Conservation (phyloP, 805 yeast species). For the Ogataea nonfermentans region DNA sequence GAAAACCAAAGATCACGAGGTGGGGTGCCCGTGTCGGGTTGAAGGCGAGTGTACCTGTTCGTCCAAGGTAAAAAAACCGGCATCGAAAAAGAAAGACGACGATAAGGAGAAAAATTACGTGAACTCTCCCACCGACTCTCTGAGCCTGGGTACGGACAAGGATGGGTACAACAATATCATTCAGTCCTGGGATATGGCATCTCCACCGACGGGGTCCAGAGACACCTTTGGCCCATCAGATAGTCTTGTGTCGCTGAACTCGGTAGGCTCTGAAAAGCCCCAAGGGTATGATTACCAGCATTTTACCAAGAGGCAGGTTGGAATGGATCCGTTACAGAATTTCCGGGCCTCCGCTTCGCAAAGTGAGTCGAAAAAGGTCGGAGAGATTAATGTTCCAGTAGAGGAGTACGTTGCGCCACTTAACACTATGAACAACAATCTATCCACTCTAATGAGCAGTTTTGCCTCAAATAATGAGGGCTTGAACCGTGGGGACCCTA, state of each 20-base stretch:
- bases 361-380: constrained; percentile 24
- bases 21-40: constrained; percentile 32
- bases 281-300: constrained; percentile 17
- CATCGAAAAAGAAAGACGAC: constrained; percentile 19
- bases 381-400: constrained; percentile 34
- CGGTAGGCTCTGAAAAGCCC: constrained; percentile 16
- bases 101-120: constrained; percentile 7
- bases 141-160: constrained; percentile 11
- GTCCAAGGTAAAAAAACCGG: constrained; percentile 24
- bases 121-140: constrained; percentile 8
- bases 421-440: constrained; percentile 35
- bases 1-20: constrained; percentile 33
- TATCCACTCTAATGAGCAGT: constrained; percentile 28
- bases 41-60: constrained; percentile 36
- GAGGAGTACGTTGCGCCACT: constrained; percentile 38
- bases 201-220: constrained; percentile 21
- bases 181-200: constrained; percentile 32
- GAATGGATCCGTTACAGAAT: constrained; percentile 32
- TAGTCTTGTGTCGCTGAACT: constrained; percentile 23
- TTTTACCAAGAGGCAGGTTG: constrained; percentile 29
- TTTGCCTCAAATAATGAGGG: constrained; percentile 8
- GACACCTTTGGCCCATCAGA: constrained; percentile 21
- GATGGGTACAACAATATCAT: constrained; percentile 18
- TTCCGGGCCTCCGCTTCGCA: constrained; percentile 24
- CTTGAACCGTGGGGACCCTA: no score